phyloP scores from a whole-genome alignment of 768 basidiomycete genomes.

The Galerina sulciceps region DNA sequence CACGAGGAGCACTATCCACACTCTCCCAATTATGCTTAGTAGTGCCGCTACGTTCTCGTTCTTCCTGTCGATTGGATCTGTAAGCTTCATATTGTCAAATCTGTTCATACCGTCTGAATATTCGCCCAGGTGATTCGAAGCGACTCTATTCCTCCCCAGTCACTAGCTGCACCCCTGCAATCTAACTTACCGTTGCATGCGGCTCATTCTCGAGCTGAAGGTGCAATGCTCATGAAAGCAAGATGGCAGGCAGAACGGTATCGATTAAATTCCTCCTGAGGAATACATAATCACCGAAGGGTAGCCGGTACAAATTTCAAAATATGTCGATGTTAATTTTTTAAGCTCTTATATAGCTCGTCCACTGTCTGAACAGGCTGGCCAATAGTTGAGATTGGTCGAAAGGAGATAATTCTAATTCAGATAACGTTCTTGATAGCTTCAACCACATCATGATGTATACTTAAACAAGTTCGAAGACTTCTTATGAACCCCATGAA shows the following conservation, averaged over 20 bases:
- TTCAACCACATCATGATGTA: no score
- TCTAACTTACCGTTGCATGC: constrained; percentile 51
- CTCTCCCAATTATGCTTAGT: constrained; percentile 97
- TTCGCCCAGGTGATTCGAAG: constrained; percentile 82
- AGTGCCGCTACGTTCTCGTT: constrained; percentile 97
- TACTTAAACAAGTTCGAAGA: not conserved
- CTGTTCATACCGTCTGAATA: not conserved
- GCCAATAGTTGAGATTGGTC: no score
- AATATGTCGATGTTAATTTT: not conserved
- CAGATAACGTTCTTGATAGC: no score
- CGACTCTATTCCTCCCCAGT: constrained; percentile 65
- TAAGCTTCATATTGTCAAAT: constrained; percentile 37
- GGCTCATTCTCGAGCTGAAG: constrained; percentile 69
- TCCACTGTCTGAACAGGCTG: no score
- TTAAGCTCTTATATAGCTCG: no score
- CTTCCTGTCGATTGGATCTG: constrained; percentile 94
- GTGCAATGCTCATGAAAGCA: constrained; percentile 69
- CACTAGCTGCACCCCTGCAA: constrained; percentile 68
- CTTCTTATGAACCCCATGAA: not conserved
- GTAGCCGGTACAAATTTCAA: not conserved
- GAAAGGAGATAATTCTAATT: no score
- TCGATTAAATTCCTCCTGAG: constrained; percentile 26
- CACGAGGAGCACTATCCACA: constrained; percentile 86
- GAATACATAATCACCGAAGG: constrained; percentile 2
- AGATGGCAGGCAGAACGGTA: constrained; percentile 74